phyloP scores from a whole-genome alignment of 2,329 filamentous ascomycete species.

The Exophiala sp. region DNA sequence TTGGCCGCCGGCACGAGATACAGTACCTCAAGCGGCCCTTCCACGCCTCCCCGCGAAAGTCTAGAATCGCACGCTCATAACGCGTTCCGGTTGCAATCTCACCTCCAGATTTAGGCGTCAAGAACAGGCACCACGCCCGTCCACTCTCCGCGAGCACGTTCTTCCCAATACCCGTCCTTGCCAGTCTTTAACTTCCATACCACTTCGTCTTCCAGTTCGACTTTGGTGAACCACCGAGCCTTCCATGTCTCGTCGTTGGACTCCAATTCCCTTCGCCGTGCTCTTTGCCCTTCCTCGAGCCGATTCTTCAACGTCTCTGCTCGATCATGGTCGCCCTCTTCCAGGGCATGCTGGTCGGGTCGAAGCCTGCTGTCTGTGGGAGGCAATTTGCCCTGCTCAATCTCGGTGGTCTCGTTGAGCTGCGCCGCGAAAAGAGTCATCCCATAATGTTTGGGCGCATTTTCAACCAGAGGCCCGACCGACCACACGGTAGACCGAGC shows the following conservation, averaged over 20 bases:
- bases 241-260: constrained; percentile 67
- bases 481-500: constrained; percentile 72
- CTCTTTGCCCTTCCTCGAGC: constrained; percentile 81
- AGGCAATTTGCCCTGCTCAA: constrained; percentile 72
- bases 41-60: too few species aligned
- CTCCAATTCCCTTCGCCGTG: constrained; percentile 71
- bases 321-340: constrained; percentile 74
- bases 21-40: too few species aligned
- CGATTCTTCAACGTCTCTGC: constrained; percentile 79
- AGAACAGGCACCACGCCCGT: constrained; percentile 55
- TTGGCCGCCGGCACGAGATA: too few species aligned
- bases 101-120: constrained; percentile 30
- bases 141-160: constrained; percentile 68
- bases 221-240: constrained; percentile 80
- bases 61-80: not conserved
- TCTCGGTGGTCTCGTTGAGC: constrained; percentile 79
- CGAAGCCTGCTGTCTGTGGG: constrained; percentile 78
- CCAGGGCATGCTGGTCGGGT: constrained; percentile 81
- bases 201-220: constrained; percentile 52
- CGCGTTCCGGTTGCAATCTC: not conserved
- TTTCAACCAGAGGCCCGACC: constrained; percentile 72
- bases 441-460: constrained; percentile 77
- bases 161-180: constrained; percentile 92
- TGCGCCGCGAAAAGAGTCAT: constrained; percentile 80
- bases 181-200: constrained; percentile 73